Evolutionary conservation across 345 rosid genomes (phyloP).

Genomic region (Ricinus communis): DNA sequence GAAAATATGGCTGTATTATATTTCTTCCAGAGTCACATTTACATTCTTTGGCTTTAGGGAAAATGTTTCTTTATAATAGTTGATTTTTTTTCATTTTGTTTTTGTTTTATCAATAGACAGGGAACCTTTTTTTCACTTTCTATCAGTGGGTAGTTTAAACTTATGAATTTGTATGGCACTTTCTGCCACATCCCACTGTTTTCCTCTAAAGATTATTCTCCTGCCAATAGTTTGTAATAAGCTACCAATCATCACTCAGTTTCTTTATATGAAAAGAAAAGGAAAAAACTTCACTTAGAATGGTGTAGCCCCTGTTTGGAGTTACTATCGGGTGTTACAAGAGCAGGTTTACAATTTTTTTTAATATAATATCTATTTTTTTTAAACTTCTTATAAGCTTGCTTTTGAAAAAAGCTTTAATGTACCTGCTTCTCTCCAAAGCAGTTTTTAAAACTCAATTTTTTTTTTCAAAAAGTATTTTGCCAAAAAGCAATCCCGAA

Average conservation of each 20-base stretch:
- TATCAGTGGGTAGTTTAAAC: not conserved
- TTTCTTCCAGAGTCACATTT: not conserved
- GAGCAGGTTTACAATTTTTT: too few relatives aligned
- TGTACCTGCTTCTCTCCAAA: too few relatives aligned
- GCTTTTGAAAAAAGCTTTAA: too few relatives aligned
- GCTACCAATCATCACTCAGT: not conserved
- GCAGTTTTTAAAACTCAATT: too few relatives aligned
- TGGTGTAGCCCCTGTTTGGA: too few relatives aligned
- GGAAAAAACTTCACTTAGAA: not conserved
- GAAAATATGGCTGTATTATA: not conserved
- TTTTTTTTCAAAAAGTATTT: too few relatives aligned
- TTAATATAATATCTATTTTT: too few relatives aligned
- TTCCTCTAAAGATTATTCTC: not conserved
- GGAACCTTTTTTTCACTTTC: not conserved
- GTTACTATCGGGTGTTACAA: too few relatives aligned
- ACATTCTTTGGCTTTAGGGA: too few relatives aligned
- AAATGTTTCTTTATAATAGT: not conserved
- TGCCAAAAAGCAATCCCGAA: too few relatives aligned
- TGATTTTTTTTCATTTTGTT: not conserved
- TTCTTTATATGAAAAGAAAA: not conserved
- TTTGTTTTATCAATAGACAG: not conserved
- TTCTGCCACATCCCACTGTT: not conserved
- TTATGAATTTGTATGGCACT: not conserved
- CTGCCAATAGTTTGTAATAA: not conserved
- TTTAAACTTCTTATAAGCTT: too few relatives aligned